These are phyloP conservation scores for Bretschneidera sinensis DNA, from an alignment of 345 rosid genomes.

Conservation along the genomic window DNA sequence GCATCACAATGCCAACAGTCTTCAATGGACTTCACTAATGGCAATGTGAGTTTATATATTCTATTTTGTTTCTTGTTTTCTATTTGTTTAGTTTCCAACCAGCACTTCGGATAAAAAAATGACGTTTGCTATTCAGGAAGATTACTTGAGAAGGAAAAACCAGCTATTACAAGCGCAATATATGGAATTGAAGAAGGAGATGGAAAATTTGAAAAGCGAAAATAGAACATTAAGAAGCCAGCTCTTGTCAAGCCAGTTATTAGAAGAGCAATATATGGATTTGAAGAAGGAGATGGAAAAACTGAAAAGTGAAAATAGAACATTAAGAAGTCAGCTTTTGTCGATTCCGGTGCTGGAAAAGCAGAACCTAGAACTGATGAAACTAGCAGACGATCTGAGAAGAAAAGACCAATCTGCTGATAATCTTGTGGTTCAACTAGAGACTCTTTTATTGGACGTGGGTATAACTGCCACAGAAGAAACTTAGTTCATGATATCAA, in stretches of 20 bases:
- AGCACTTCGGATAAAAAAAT: slow-evolving; percentile 1
- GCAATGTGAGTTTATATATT: slow-evolving; percentile 20
- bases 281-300: slow-evolving; percentile 27
- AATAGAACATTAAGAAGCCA: too few relatives aligned
- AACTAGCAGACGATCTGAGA: slow-evolving; percentile 17
- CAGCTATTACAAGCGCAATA: slow-evolving; percentile 9
- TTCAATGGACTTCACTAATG: not conserved
- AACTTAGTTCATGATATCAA: not conserved
- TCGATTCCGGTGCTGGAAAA: slow-evolving; percentile 12
- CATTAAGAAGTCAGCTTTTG: slow-evolving; percentile 1
- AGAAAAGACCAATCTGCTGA: slow-evolving; percentile 17
- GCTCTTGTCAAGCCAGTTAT: too few relatives aligned
- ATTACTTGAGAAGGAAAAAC: slow-evolving; percentile 16
- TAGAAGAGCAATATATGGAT: slow-evolving; percentile 20
- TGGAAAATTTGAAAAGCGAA: too few relatives aligned
- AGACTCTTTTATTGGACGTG: slow-evolving; percentile 18
- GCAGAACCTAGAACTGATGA: slow-evolving; percentile 17
- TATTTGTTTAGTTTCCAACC: not conserved
- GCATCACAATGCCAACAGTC: not conserved
- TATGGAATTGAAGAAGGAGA: not conserved
- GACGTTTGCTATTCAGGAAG: slow-evolving; percentile 17
- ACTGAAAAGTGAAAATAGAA: slow-evolving; percentile 17
- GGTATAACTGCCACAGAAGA: not conserved
- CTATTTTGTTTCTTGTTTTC: not conserved
- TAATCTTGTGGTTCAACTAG: slow-evolving; percentile 20